Base-by-base conservation (phyloP, 2,329 filamentous ascomycete genomes). In the Fusarium foetens region DNA sequence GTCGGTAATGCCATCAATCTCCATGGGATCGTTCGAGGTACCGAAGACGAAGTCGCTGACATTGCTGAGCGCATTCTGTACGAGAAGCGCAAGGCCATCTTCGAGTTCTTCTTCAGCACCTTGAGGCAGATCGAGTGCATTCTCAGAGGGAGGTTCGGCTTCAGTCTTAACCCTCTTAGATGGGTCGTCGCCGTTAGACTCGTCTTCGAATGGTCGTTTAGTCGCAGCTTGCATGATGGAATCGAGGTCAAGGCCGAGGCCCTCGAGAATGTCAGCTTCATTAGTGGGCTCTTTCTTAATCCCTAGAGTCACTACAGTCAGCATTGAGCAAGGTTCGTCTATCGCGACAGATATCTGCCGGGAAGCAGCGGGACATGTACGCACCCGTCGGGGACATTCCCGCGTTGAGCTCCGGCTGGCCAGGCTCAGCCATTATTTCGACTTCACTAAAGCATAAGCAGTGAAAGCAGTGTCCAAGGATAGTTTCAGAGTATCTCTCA, bases 341-440 rank as follows among this genome's bases (percentile, higher is more conserved):
- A 25, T 60, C 52, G 39, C 66, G 58, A 68, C 46, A 48, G 21
- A 23, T 33, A n/a, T 63, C 38, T 49, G 55, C 58, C 63, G 59
- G 68, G 67, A 57, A 42, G 66, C 57, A 68, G 57, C 46, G 63
- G 61, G 51, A 69, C 55, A 63, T 51, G 36, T 66, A 76, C 81
- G 71, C 80, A 83, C 82, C 80, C 78, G 78, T 71, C 42, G 80
- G 76, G 58, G 79, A 80, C 74, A 79, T 76, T 46, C 45, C 62
- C 71, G 75, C 79, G 75, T 74, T 77, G 72, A 78, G 76, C 66
- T 80, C 76, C 72, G 80, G 77, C 75, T 80, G 82, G 74, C 80
- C 81, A 75, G 81, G 77, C 79, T 83, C 81, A 78, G 81, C 82
- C 81, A 84, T 84, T 72, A 73, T 82, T 80, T 76, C 76, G 78